Evolutionary conservation across 495 filamentous ascomycete species (phyloP).

Genomic region (Neurospora tetraspora): DNA sequence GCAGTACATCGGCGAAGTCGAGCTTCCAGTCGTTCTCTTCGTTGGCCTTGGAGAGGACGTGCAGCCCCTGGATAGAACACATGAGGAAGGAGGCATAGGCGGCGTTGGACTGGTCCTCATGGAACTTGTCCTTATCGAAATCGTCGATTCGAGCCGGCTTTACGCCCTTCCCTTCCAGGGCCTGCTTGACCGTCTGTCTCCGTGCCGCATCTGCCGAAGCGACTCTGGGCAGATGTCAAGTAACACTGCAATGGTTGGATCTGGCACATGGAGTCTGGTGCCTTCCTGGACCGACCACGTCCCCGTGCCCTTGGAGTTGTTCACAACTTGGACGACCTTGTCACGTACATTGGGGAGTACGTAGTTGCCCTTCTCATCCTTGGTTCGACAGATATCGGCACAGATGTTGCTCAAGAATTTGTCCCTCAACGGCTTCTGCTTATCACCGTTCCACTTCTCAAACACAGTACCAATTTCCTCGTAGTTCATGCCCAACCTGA

Average conservation of each 20-base stretch:
- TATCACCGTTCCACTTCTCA: slow-evolving; percentile 44
- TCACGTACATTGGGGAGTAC: slow-evolving; percentile 59
- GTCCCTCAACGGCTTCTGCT: slow-evolving; percentile 42
- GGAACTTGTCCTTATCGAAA: slow-evolving; percentile 34
- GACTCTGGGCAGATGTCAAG: too few species aligned
- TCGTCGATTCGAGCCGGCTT: too few species aligned
- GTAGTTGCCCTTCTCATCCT: slow-evolving; percentile 30
- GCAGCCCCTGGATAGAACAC: slow-evolving; percentile 57
- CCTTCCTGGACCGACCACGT: too few species aligned
- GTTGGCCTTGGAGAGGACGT: slow-evolving; percentile 53
- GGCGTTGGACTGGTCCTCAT: slow-evolving; percentile 51
- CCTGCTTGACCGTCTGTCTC: too few species aligned
- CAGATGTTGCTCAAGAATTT: slow-evolving; percentile 58
- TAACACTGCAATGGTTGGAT: too few species aligned
- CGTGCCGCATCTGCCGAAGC: too few species aligned
- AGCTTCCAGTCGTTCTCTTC: slow-evolving; percentile 54
- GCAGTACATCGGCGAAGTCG: slow-evolving; percentile 46
- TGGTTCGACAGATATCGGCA: slow-evolving; percentile 46
- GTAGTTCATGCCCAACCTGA: slow-evolving; percentile 48
- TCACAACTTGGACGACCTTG: slow-evolving; percentile 67
- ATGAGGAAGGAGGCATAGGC: slow-evolving; percentile 54
- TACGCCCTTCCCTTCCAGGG: too few species aligned
- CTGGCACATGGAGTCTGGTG: too few species aligned
- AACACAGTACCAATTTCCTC: slow-evolving; percentile 56
- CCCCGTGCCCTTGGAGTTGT: slow-evolving; percentile 52